Conservation (phyloP, 108 stramenopile genomes). For the Seminavis robusta region DNA sequence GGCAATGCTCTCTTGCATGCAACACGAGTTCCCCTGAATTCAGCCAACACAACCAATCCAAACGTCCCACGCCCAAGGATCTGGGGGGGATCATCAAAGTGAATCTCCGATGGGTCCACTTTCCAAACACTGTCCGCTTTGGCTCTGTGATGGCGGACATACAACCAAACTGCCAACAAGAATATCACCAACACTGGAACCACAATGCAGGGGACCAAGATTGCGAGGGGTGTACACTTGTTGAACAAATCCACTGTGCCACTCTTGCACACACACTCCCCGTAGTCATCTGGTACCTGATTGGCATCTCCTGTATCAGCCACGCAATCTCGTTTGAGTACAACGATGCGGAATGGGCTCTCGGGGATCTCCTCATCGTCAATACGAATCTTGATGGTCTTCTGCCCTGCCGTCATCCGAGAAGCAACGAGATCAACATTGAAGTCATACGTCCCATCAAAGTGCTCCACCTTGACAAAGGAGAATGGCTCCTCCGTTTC, state of each 20-base stretch:
- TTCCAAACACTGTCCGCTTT: constrained; percentile 35
- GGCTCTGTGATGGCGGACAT: constrained; percentile 11
- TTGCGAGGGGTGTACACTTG: not conserved
- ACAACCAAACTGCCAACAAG: constrained; percentile 3
- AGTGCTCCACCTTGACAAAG: not conserved
- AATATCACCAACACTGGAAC: not conserved
- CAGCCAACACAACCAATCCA: constrained; percentile 29
- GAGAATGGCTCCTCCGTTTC: too few relatives aligned
- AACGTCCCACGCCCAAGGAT: constrained; percentile 42
- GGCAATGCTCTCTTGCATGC: too few relatives aligned
- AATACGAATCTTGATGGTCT: too few relatives aligned
- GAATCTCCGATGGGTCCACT: constrained; percentile 28
- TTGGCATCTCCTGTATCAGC: not conserved
- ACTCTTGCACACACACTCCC: not conserved
- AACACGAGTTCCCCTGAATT: constrained; percentile 39
- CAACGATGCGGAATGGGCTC: constrained; percentile 9
- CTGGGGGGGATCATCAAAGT: constrained; percentile 36
- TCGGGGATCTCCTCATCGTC: too few relatives aligned
- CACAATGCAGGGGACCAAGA: not conserved
- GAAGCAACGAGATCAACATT: not conserved
- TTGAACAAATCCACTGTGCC: not conserved
- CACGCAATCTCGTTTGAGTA: not conserved
- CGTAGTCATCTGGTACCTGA: not conserved
- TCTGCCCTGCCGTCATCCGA: not conserved
- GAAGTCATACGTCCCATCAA: not conserved